These are phyloP conservation scores for Tetrahymena malaccensis DNA, from an alignment of 73 alveolate genomes.

Conservation along the genomic window DNA sequence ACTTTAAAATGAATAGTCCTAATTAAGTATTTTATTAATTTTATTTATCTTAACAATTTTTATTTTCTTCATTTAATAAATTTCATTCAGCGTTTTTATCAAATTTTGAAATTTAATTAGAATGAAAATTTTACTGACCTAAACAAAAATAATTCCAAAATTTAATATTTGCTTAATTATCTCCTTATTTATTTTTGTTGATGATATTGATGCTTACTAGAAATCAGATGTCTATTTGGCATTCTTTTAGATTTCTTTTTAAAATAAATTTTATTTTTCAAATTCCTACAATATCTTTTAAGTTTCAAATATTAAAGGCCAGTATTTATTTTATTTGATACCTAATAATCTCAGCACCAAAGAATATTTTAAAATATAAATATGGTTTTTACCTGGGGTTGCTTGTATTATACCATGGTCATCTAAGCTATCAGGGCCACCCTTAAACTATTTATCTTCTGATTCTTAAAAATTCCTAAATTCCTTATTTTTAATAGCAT, in stretches of 20 bases:
- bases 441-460: neutral
- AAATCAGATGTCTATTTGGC: neutral
- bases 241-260: neutral
- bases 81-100: neutral
- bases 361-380: neutral
- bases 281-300: neutral
- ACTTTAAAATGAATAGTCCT: too few relatives aligned
- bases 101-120: neutral
- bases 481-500: neutral
- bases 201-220: neutral
- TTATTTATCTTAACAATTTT: too few relatives aligned
- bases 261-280: too few relatives aligned
- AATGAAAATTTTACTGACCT: neutral
- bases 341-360: neutral
- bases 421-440: neutral
- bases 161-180: neutral
- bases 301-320: neutral
- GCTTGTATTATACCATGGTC: neutral
- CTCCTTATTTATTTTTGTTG: neutral
- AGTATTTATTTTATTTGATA: neutral
- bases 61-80: too few relatives aligned
- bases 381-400: neutral
- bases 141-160: neutral
- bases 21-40: too few relatives aligned
- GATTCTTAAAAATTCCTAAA: neutral